These are phyloP conservation scores for Periconia sp. DNA, from an alignment of 2,329 filamentous ascomycete species.

Conservation along the genomic window DNA sequence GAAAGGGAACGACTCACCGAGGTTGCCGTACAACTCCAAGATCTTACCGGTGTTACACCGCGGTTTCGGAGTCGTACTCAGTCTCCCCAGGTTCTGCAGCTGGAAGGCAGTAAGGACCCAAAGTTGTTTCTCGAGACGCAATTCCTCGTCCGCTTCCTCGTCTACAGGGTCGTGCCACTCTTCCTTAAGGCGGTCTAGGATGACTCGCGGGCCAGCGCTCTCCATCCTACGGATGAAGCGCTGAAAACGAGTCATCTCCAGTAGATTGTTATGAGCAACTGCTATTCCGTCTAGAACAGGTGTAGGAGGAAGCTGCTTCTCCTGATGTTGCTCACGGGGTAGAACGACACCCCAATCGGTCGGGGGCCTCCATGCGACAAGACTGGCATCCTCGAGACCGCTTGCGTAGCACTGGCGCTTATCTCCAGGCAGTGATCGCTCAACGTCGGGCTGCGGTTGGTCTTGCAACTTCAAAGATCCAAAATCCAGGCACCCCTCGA, in stretches of 20 bases:
- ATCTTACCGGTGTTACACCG: conserved; percentile 41
- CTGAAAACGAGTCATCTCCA: conserved; percentile 53
- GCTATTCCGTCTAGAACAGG: conserved; percentile 21
- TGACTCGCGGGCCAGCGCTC: conserved; percentile 56
- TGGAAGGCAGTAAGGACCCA: conserved; percentile 67
- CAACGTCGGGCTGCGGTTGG: conserved; percentile 7
- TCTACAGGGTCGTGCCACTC: conserved; percentile 46
- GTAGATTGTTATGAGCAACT: conserved; percentile 22
- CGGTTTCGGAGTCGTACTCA: conserved; percentile 26
- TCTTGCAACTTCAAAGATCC: conserved; percentile 29
- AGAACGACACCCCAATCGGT: conserved; percentile 42
- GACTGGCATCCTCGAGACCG: conserved; percentile 15
- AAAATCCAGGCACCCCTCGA: conserved; percentile 25
- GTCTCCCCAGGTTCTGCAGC: conserved; percentile 39
- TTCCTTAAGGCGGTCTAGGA: conserved; percentile 63
- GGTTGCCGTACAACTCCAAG: conserved; percentile 47
- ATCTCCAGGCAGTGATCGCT: conserved; percentile 3
- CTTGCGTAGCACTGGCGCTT: conserved; percentile 17
- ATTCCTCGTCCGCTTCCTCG: conserved; percentile 53
- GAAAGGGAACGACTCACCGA: conserved; percentile 37
- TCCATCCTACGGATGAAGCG: conserved; percentile 64
- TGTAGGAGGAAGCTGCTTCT: conserved; percentile 23
- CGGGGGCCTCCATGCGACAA: conserved; percentile 34
- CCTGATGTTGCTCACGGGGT: conserved; percentile 16
- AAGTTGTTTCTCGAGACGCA: conserved; percentile 63